phyloP scores from a whole-genome alignment of 148 eudicot genomes.

The Cornus controversa region DNA sequence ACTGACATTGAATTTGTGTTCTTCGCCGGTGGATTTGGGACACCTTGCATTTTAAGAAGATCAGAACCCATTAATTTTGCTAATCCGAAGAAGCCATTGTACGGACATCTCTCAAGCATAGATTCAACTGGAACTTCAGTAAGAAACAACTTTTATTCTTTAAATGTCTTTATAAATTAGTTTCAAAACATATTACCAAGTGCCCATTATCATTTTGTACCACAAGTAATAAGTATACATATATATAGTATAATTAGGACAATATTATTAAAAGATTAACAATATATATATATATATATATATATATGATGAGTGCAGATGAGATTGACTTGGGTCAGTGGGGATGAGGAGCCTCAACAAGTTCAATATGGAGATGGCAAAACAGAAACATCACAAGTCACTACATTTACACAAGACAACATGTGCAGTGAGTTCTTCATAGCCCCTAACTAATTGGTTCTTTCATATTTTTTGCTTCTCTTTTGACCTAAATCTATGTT shows the following conservation, averaged over 20 bases:
- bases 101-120: constrained; percentile 68
- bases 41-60: constrained; percentile 70
- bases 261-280: not conserved
- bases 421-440: constrained; percentile 56
- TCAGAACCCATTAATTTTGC: constrained; percentile 45
- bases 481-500: no score
- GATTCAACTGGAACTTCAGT: constrained; percentile 69
- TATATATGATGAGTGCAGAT: constrained; percentile 41
- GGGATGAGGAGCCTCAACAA: constrained; percentile 52
- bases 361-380: constrained; percentile 56
- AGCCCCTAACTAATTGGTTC: not conserved
- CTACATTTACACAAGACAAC: constrained; percentile 52
- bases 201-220: no score
- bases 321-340: constrained; percentile 87
- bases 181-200: not conserved
- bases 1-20: constrained; percentile 74
- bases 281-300: not conserved
- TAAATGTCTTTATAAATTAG: not conserved
- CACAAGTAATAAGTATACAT: no score
- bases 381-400: constrained; percentile 42
- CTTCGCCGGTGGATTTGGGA: constrained; percentile 58
- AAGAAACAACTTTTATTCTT: not conserved
- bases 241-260: no score
- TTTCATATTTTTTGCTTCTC: not conserved
- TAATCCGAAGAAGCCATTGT: constrained; percentile 63